A percentile compares a stretch with the other conserved stretches of the same genome.
phyloP scores from a whole-genome alignment of 1,284 basidiomycete species.

The Erythrobasidium hasegawianum region DNA sequence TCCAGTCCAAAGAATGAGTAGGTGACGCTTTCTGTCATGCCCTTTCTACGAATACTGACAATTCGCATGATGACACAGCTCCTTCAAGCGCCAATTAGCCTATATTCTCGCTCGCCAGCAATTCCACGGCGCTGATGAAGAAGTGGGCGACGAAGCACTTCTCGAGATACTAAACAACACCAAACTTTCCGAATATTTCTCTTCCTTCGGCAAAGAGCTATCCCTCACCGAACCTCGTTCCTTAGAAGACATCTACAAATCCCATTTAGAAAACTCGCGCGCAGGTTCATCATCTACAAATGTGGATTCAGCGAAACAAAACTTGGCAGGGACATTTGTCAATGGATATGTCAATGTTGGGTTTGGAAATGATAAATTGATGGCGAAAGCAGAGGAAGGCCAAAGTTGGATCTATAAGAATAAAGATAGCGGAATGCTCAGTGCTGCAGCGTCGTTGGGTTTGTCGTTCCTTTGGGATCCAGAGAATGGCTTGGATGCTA shows the following conservation, averaged over 20 bases:
- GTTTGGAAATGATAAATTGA: conserved; percentile 97
- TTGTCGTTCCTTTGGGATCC: conserved; percentile 95
- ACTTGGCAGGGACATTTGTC: conserved; percentile 94
- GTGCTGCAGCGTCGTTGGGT: conserved; percentile 89
- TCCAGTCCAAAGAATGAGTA: conserved; percentile 78
- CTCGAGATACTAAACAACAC: conserved; percentile 79
- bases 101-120: conserved; percentile 90
- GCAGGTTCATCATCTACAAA: conserved; percentile 57
- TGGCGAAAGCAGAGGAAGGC: conserved; percentile 93
- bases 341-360: conserved; percentile 99
- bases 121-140: conserved; percentile 63
- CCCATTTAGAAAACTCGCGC: conserved; percentile 83
- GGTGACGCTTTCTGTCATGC: conserved; percentile 46
- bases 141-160: conserved; percentile 67
- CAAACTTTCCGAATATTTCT: conserved; percentile 78
- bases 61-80: conserved; percentile 51
- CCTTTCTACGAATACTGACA: too few relatives aligned
- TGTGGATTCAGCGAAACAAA: conserved; percentile 89
- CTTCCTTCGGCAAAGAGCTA: conserved; percentile 89
- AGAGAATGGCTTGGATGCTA: conserved; percentile 85
- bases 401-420: conserved; percentile 99
- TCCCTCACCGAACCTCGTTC: conserved; percentile 85
- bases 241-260: conserved; percentile 96
- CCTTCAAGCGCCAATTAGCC: conserved; percentile 94
- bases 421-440: conserved; percentile 98